phyloP scores from a whole-genome alignment of 2,329 filamentous ascomycete genomes.

The Pseudogymnoascus sp. region DNA sequence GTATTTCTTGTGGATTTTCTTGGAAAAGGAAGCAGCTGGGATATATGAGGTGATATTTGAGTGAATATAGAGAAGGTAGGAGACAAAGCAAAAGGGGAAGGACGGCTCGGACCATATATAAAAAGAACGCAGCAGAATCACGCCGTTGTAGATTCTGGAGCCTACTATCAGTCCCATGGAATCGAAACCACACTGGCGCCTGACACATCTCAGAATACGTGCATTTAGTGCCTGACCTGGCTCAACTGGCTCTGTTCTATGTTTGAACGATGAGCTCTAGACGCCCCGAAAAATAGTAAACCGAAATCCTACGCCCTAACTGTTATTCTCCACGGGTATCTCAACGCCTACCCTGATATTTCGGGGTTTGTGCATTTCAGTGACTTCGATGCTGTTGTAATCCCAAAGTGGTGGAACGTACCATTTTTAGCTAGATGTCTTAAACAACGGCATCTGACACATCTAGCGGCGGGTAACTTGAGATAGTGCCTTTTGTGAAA shows the following conservation, averaged over 20 bases:
- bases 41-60: neutral
- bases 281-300: neutral
- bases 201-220: neutral
- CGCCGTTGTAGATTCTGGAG: neutral
- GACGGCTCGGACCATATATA: neutral
- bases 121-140: neutral
- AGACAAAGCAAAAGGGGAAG: neutral
- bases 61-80: neutral
- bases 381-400: neutral
- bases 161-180: constrained; percentile 1
- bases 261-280: neutral
- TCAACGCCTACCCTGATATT: neutral
- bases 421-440: neutral
- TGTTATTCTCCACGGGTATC: neutral
- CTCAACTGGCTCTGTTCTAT: neutral
- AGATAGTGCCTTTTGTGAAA: neutral
- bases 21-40: neutral
- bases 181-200: neutral
- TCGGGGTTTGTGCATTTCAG: neutral
- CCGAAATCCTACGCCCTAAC: neutral
- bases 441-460: neutral
- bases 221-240: neutral
- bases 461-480: neutral
- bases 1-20: neutral
- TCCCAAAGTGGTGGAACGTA: neutral